A percentile compares a stretch with the other conserved stretches of the same genome.
These are phyloP conservation scores for Bromus sterilis DNA, from an alignment of 176 grass and related monocot genomes.

Conservation along the genomic window DNA sequence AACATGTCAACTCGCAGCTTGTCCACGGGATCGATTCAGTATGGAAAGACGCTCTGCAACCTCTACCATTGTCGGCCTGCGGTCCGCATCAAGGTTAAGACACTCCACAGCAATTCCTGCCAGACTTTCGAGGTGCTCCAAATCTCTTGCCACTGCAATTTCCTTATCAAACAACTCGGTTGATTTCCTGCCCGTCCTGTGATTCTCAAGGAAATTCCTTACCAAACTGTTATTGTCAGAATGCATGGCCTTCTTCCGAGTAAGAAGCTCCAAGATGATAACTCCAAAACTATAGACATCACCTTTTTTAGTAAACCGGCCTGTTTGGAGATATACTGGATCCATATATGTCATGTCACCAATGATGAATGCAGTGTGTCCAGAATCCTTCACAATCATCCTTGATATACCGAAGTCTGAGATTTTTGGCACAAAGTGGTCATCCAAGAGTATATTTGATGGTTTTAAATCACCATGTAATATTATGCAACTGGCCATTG, in stretches of 20 bases:
- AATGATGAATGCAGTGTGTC: background rate
- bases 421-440: background rate
- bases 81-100: background rate
- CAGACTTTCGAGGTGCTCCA: background rate
- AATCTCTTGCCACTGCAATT: background rate
- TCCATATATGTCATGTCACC: background rate
- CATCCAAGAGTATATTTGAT: background rate
- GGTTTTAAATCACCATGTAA: background rate
- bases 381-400: background rate
- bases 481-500: fast-evolving
- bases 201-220: background rate
- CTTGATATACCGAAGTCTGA: background rate
- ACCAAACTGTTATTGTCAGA: background rate
- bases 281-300: background rate
- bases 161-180: background rate
- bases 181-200: background rate
- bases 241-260: background rate
- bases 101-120: background rate
- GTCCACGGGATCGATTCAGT: background rate
- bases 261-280: background rate
- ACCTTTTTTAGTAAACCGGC: background rate
- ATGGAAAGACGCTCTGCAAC: background rate
- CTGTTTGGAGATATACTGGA: background rate
- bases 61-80: background rate
- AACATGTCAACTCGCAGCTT: no score